These are phyloP conservation scores for Citrus trifoliata DNA, from an alignment of 345 rosid species.

Conservation along the genomic window DNA sequence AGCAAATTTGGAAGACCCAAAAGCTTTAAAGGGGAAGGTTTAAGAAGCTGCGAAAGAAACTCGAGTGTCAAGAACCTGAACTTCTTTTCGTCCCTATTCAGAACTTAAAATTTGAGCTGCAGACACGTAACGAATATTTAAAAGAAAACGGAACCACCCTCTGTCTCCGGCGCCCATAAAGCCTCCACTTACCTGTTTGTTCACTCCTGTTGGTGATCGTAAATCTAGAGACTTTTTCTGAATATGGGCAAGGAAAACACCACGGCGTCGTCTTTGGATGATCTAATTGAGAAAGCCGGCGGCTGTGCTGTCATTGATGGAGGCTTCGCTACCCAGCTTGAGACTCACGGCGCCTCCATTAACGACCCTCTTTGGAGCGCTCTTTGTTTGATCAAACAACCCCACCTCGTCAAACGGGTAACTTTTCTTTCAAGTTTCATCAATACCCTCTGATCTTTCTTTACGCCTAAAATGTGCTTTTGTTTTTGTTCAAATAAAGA, in stretches of 20 bases:
- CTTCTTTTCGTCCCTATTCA: not conserved
- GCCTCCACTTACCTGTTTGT: not conserved
- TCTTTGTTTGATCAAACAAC: constrained; percentile 68
- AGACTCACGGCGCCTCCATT: constrained; percentile 75
- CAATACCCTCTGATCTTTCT: not conserved
- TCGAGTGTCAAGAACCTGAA: not conserved
- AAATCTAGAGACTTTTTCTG: not conserved
- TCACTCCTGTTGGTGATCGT: not conserved
- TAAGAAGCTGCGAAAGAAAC: not conserved
- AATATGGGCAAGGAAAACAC: not conserved
- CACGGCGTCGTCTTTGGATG: constrained; percentile 45
- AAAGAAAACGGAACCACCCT: not conserved
- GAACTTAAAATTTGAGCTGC: too few species aligned
- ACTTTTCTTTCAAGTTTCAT: too few species aligned
- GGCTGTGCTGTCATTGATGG: constrained; percentile 95
- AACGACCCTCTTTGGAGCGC: constrained; percentile 97
- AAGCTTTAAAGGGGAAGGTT: not conserved
- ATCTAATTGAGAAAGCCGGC: constrained; percentile 62
- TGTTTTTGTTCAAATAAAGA: not conserved
- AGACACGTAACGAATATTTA: not conserved
- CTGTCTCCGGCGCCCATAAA: not conserved
- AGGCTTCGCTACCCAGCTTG: constrained; percentile 94
- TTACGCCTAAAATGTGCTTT: not conserved
- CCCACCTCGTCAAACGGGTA: constrained; percentile 69
- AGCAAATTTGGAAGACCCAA: too few species aligned